Evolutionary conservation across 495 filamentous ascomycete genomes (phyloP), one percentile per base, ranked within the genome.

Genomic region (Melanomma pulvis-pyrius): DNA sequence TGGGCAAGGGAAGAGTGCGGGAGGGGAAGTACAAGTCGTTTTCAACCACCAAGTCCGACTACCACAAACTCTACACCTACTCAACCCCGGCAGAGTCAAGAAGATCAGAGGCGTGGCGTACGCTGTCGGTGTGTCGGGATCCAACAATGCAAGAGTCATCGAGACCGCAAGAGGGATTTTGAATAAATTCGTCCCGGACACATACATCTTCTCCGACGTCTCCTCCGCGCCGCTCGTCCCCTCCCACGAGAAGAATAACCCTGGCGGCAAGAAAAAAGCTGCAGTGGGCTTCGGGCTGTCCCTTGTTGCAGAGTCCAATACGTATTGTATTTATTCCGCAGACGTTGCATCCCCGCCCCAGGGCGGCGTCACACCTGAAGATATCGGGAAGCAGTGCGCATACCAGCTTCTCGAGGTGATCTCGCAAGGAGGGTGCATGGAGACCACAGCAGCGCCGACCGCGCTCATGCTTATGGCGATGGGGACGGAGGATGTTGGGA

Each of bases 101-200:
- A 83, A 87, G 69, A 87, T 99, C 57, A 85, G 96, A 59, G 94
- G 94, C 51, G 93, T 98, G 1, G 93, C 93, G 22, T 97, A 97
- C 76, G 88, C 89, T 26, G 91, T 90, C 2, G 94, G 94, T 26
- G 91, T 97, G 0, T 87, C 89, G 9, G 93, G 87, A 0, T 91
- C 89, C 49, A 97, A 97, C 68, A 99, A 98, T 75, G 90, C 90
- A 53, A 83, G 94, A 55, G 94, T 96, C 91, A 99, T 98, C 77
- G 91, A 94, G 71, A 83, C 87, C 24, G 91, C 92, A 48, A 82
- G 94, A 71, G 92, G 91, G 17, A 83, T 98, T 44, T 82, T 99
- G 44, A 98, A 98, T 76, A 82, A 88, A 21, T 82, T 98, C 57
- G 84, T 89, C 17, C 84, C 87, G 1, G 96, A 99, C 74, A 91